Conservation (phyloP, 306 rosid genomes). For the Pyrus bretschneideri region DNA sequence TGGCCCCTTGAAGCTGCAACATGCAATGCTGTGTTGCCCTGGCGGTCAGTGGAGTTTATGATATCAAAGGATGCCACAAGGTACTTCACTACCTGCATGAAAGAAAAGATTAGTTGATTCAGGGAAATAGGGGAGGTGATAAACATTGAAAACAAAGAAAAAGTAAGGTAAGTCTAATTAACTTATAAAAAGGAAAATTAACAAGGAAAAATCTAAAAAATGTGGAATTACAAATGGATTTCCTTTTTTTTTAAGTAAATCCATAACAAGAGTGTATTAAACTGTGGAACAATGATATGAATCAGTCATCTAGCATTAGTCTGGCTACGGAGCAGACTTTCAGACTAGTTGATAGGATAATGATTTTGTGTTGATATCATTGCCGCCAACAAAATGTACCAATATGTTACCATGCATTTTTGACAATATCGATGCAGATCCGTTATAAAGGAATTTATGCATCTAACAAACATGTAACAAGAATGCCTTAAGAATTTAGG, state of each 20-base stretch:
- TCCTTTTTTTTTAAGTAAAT: not conserved
- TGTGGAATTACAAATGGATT: not conserved
- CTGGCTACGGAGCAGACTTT: not conserved
- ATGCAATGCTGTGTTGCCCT: conserved; percentile 86
- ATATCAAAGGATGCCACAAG: conserved; percentile 57
- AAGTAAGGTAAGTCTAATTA: not conserved
- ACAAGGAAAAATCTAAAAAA: not conserved
- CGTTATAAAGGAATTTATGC: too few species aligned
- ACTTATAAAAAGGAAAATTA: too few species aligned
- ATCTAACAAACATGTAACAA: too few species aligned
- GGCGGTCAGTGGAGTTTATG: conserved; percentile 56
- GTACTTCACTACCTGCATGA: conserved; percentile 61
- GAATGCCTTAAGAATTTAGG: too few species aligned
- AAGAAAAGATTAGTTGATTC: not conserved
- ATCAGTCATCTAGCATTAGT: not conserved
- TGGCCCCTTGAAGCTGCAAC: conserved; percentile 87
- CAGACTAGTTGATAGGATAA: too few species aligned
- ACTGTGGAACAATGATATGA: not conserved
- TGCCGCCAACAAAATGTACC: too few species aligned
- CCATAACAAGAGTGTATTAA: not conserved
- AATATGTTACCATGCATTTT: too few species aligned
- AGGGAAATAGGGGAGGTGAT: too few species aligned
- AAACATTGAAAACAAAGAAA: not conserved
- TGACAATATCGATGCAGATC: too few species aligned
- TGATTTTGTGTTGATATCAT: too few species aligned